A percentile compares a stretch with the other conserved stretches of the same genome.
Conservation (phyloP, 306 rosid genomes). For the Inga laurina region DNA sequence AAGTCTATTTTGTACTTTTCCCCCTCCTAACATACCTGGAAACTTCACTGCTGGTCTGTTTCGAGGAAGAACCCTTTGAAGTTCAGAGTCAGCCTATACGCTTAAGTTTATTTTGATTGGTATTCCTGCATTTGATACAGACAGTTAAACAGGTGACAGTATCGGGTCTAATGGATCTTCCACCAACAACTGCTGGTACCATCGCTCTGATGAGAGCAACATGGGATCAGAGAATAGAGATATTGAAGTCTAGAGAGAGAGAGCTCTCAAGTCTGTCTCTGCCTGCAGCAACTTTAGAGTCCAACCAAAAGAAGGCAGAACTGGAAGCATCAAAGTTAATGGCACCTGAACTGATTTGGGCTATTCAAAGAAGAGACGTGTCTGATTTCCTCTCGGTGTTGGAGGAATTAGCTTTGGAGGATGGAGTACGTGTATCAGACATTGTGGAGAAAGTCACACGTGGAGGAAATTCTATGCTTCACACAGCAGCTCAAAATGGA, state of each 20-base stretch:
- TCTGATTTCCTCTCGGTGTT: neutral
- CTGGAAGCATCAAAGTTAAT: neutral
- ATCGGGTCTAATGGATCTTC: neutral
- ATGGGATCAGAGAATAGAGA: neutral
- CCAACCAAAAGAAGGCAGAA: neutral
- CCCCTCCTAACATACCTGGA: neutral
- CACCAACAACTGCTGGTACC: neutral
- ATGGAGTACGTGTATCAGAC: neutral
- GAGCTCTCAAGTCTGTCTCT: neutral
- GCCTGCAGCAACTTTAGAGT: neutral
- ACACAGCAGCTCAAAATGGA: neutral
- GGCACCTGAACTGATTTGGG: neutral
- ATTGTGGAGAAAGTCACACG: neutral
- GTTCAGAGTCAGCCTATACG: no score
- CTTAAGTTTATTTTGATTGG: no score
- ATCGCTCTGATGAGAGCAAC: neutral
- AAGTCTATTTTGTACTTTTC: no score
- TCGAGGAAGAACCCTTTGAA: neutral
- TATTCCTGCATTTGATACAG: neutral
- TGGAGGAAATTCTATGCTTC: neutral
- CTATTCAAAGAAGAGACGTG: neutral
- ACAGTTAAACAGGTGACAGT: neutral
- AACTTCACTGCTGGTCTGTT: neutral
- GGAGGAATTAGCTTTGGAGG: neutral
- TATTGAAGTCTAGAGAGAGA: neutral